A percentile compares a stretch with the other conserved stretches of the same genome.
These are phyloP conservation scores for Neonectria magnoliae DNA, from an alignment of 2,329 filamentous ascomycete species.

Conservation along the genomic window DNA sequence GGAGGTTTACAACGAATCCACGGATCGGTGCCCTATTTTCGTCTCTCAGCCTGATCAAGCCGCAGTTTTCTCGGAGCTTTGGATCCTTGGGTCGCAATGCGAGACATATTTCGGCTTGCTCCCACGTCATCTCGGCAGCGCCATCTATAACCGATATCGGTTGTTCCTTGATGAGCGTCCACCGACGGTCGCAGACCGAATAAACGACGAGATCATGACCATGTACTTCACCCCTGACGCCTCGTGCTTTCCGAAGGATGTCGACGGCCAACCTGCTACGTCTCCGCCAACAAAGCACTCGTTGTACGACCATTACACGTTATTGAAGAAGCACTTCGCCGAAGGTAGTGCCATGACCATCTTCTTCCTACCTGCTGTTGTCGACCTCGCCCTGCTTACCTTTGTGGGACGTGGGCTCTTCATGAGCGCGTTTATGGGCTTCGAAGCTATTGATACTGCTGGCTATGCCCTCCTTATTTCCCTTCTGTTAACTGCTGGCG, in stretches of 20 bases:
- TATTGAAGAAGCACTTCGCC: constrained; percentile 30
- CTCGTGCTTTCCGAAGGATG: neutral
- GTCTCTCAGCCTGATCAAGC: constrained; percentile 33
- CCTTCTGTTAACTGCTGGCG: constrained; percentile 28
- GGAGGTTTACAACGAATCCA: constrained; percentile 32
- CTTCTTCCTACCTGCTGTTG: constrained; percentile 28
- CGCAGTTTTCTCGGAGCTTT: constrained; percentile 33
- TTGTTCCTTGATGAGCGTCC: constrained; percentile 19
- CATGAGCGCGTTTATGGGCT: constrained; percentile 32
- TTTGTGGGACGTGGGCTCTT: constrained; percentile 31
- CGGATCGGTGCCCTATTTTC: constrained; percentile 32
- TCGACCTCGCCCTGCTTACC: constrained; percentile 30
- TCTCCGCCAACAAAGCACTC: constrained; percentile 10
- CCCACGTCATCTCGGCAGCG: constrained; percentile 27
- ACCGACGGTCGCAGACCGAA: constrained; percentile 22
- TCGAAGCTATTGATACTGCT: constrained; percentile 20
- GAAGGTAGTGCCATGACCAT: constrained; percentile 31
- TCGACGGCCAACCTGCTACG: neutral
- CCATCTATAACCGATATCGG: constrained; percentile 24
- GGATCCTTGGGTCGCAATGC: constrained; percentile 33
- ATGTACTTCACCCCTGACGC: constrained; percentile 31
- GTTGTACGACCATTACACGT: constrained; percentile 12
- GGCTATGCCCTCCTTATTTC: constrained; percentile 30
- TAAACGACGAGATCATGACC: constrained; percentile 33
- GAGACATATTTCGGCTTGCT: constrained; percentile 31